Evolutionary conservation across 768 basidiomycete genomes (phyloP).

Genomic region (Leccinum olivaceopallidum): DNA sequence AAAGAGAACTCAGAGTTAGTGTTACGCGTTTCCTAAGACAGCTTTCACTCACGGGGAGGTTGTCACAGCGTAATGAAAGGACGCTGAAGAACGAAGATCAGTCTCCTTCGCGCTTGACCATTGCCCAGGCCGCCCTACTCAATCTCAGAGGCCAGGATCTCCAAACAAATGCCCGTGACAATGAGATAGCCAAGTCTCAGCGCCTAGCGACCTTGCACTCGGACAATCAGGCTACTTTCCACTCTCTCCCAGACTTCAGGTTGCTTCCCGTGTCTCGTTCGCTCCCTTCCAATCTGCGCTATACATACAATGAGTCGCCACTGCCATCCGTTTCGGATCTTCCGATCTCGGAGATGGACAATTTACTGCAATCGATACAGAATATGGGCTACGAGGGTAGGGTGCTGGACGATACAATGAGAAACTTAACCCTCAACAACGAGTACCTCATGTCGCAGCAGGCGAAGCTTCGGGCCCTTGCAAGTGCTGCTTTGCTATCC

Average conservation of each 20-base stretch:
- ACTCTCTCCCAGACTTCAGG: not conserved
- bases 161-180: slow-evolving; percentile 22
- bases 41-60: slow-evolving; percentile 4
- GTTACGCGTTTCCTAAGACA: not conserved
- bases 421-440: slow-evolving; percentile 14
- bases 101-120: slow-evolving; percentile 65
- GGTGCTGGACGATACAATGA: slow-evolving; percentile 13
- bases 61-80: slow-evolving; percentile 59
- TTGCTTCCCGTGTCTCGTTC: slow-evolving; percentile 20
- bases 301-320: slow-evolving; percentile 20
- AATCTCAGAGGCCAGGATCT: slow-evolving; percentile 70
- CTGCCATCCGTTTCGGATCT: slow-evolving; percentile 16
- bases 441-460: slow-evolving; percentile 22
- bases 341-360: slow-evolving; percentile 39
- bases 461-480: slow-evolving; percentile 24
- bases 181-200: slow-evolving; percentile 11
- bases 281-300: slow-evolving; percentile 22
- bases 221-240: slow-evolving; percentile 6
- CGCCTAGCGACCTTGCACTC: slow-evolving; percentile 5
- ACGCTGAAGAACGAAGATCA: slow-evolving; percentile 58
- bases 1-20: slow-evolving; percentile 72
- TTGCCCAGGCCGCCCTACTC: slow-evolving; percentile 75
- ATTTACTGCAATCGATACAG: slow-evolving; percentile 38
- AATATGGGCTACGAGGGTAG: slow-evolving; percentile 22
- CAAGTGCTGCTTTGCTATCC: slow-evolving; percentile 19